Evolutionary conservation across 345 rosid genomes (phyloP), one percentile per base, ranked within the genome.

Genomic region (Passiflora organensis): DNA sequence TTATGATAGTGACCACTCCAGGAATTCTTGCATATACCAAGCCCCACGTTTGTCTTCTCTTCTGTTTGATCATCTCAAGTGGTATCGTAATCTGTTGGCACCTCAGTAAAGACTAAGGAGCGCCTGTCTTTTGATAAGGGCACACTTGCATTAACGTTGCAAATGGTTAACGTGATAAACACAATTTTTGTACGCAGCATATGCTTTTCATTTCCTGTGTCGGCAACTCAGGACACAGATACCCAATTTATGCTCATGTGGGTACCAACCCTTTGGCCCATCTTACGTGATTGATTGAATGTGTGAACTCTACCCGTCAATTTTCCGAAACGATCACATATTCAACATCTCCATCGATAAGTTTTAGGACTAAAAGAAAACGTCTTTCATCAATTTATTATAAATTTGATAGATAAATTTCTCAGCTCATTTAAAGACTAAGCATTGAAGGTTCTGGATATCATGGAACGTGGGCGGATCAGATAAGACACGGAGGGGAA

Each of bases 41-140:
- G 32, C n/a, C 23, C 23, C 16, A 23, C 21, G 47, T 32, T 51
- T 62, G 37, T 25, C 16, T 1, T 16, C 18, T 59, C 37, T 22
- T 24, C 21, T 8, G 6, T 32, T 16, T 51, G 43, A 10, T 39
- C n/a, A 14, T 10, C 2, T 39, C 43, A 8, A 2, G 32, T 20
- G 14, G 51, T 11, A 15, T 55, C 43, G 24, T 42, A 28, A 5
- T 22, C 20, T 18, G 2, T 25, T 38, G 45, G 16, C 36, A 46
- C 32, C 18, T 48, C 10, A 47, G n/a, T n/a, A n/a, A n/a, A n/a
- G n/a, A n/a, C 15, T 48, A 1, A 32, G 2, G 20, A 21, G 23
- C 28, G 15, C 20, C 17, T 69, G 71, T 54, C 46, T 20, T 61
- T 56, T 38, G 66, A 59, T 44, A 14, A 69, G 66, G 63, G 51